Evolutionary conservation across 2,329 filamentous ascomycete species (phyloP), one percentile per base, ranked within the genome.

Genomic region (Arthrobotrys pseudoclavata): DNA sequence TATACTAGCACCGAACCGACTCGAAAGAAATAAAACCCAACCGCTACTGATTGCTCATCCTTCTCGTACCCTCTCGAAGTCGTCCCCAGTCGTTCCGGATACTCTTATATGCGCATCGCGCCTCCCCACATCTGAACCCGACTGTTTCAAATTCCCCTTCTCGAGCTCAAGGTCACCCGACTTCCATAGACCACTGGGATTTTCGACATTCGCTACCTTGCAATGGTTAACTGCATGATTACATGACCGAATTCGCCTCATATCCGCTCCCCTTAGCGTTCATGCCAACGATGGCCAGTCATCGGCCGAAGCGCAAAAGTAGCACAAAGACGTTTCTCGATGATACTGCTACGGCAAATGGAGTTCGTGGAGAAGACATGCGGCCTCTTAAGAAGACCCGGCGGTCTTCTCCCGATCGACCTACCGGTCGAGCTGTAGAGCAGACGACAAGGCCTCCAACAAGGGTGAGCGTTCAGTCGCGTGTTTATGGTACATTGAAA

Each of bases 271-370:
- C 67, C 53, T 62, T 77, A 61, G 57, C 74, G 47, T 77, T 77
- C 24, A 69, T 71, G 67, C 74, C 74, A 55, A 67, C 74, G 31
- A 77, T 77, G 74, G 74, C 74, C n/a, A 77, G 67, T 61, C 74
- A 77, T 40, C 74, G 74, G 55, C 74, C 74, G 52, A 77, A 77
- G 61, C 74, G 74, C 18, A 77, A 77, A 77, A 77, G 74, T 53
- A 47, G 61, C 22, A 52, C 61, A 22, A 77, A 66, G 29, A 45
- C 74, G 34, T 53, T 61, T 47, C 37, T 62, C 20, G 74, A 71
- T 31, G 74, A 67, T 50, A n/a, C 2, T 53, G 34, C 50, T 31
- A 60, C 55, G 20, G 22, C n/a, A 22, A 69, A 62, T 42, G 62
- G 47, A 22, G 45, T 40, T 48, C 74, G 61, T 34, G 67, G 60